A percentile compares a stretch with the other conserved stretches of the same genome.
Conservation (phyloP, 306 rosid species). For the Adenanthera pavonina region DNA sequence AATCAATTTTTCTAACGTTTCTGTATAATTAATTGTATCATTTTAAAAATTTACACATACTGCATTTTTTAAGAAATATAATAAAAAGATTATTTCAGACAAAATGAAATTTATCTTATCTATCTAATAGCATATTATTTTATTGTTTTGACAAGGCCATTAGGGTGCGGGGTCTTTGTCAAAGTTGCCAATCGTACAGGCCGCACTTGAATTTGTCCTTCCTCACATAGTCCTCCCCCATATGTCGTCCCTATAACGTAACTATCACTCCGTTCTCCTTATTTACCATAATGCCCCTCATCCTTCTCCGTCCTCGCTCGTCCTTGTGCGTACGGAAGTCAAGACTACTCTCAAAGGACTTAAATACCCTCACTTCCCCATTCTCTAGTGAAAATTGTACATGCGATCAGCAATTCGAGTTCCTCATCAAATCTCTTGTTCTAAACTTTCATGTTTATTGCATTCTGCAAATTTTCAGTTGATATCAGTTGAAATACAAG, state of each 20-base stretch:
- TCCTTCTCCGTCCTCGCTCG: slow-evolving; percentile 49
- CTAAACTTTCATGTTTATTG: background rate
- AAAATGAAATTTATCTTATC: too few relatives aligned
- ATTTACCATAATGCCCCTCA: slow-evolving; percentile 52
- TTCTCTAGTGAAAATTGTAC: too few relatives aligned
- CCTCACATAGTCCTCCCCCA: slow-evolving; percentile 95
- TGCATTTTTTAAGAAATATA: too few relatives aligned
- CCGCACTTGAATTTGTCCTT: slow-evolving; percentile 91
- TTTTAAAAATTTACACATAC: too few relatives aligned
- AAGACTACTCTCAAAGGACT: background rate
- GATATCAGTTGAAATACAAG: too few relatives aligned
- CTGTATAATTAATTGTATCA: too few relatives aligned
- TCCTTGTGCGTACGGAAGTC: slow-evolving; percentile 69
- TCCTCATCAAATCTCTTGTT: too few relatives aligned
- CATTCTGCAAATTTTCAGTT: background rate
- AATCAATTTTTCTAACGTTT: too few relatives aligned
- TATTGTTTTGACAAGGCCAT: too few relatives aligned
- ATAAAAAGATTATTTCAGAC: too few relatives aligned
- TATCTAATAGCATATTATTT: too few relatives aligned
- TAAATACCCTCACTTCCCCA: background rate
- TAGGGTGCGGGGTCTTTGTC: background rate
- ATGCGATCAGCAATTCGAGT: too few relatives aligned
- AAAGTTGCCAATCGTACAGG: slow-evolving; percentile 58
- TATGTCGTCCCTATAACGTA: slow-evolving; percentile 40
- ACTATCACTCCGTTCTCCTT: background rate